Percentiles rank a stretch among this genome's conserved stretches.
Conservation (phyloP, 2,329 filamentous ascomycete genomes). For the Ophiostoma perfectum region DNA sequence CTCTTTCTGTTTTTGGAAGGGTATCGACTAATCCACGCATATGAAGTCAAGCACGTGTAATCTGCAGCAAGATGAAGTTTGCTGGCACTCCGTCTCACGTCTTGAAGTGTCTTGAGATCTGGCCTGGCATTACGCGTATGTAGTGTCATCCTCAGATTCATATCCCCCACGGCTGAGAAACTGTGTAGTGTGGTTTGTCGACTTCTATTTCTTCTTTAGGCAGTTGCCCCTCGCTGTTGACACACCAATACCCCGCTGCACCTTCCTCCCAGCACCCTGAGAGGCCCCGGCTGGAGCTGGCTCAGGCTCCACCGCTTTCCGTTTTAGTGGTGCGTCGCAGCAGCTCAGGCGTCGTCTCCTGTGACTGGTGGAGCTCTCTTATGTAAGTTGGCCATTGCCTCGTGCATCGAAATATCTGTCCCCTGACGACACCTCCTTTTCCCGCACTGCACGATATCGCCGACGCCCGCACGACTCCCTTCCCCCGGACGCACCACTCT, state of each 20-base stretch:
- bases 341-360: neutral
- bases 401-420: slow-evolving; percentile 22
- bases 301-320: neutral
- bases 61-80: neutral
- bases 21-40: neutral
- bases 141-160: neutral
- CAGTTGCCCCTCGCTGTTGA: slow-evolving; percentile 18
- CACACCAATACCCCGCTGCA: slow-evolving; percentile 15
- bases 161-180: neutral
- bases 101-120: no score
- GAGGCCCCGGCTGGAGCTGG: neutral
- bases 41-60: neutral
- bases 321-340: neutral
- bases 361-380: slow-evolving; percentile 16
- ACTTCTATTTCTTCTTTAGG: slow-evolving; percentile 10
- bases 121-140: no score
- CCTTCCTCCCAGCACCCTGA: slow-evolving; percentile 2
- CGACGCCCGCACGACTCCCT: slow-evolving; percentile 8
- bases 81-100: no score
- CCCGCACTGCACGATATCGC: neutral
- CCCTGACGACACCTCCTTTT: slow-evolving; percentile 21
- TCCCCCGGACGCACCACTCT: neutral
- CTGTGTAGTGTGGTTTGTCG: slow-evolving; percentile 5
- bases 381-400: slow-evolving; percentile 5
- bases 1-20: neutral